phyloP scores from a whole-genome alignment of 2,329 filamentous ascomycete genomes.

The Diplocarpon rosae region DNA sequence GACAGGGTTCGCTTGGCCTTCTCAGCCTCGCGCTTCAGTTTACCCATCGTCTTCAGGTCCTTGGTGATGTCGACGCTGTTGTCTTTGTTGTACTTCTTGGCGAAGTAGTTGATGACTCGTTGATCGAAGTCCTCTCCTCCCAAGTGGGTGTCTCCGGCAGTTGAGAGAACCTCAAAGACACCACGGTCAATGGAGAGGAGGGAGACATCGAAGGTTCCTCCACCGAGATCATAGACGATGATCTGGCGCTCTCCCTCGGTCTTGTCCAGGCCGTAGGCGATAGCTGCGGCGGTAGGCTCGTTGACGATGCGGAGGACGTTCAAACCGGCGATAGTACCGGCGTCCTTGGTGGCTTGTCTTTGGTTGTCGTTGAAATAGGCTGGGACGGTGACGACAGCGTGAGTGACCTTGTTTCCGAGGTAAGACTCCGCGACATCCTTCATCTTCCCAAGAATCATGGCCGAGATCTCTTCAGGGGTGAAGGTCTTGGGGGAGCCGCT shows the following conservation, averaged over 20 bases:
- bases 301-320: conserved; percentile 95
- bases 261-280: conserved; percentile 90
- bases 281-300: conserved; percentile 90
- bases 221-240: conserved; percentile 87
- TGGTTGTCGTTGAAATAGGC: conserved; percentile 99
- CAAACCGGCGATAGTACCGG: conserved; percentile 80
- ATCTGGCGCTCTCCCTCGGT: conserved; percentile 74
- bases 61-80: conserved; percentile 84
- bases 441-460: conserved; percentile 78
- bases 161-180: conserved; percentile 89
- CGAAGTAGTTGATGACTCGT: conserved; percentile 90
- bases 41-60: conserved; percentile 96
- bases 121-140: conserved; percentile 99
- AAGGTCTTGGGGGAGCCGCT: conserved; percentile 55
- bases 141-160: conserved; percentile 91
- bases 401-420: conserved; percentile 71
- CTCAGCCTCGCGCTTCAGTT: conserved; percentile 98
- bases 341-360: conserved; percentile 93
- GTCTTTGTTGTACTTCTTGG: conserved; percentile 99
- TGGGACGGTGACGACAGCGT: conserved; percentile 87
- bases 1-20: conserved; percentile 98
- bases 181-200: conserved; percentile 85
- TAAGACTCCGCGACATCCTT: conserved; percentile 73
- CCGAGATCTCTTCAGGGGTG: conserved; percentile 70
- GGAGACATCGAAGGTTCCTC: conserved; percentile 90